A percentile compares a stretch with the other conserved stretches of the same genome.
Conservation (phyloP, 1,284 basidiomycete genomes). For the Taiwanofungus camphoratus region DNA sequence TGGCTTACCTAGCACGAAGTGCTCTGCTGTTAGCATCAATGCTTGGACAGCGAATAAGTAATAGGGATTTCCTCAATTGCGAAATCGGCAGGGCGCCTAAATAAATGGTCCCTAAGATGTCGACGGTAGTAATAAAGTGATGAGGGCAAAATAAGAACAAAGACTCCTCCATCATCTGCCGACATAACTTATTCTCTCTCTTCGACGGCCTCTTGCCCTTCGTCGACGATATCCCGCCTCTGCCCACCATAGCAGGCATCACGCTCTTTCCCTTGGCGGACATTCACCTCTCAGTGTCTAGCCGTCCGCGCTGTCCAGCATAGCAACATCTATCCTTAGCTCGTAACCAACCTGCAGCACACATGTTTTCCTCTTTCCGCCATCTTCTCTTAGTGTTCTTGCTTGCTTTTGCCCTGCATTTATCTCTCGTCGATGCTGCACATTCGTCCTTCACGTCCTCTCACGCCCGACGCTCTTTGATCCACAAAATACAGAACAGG, state of each 20-base stretch:
- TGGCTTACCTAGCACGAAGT: no score
- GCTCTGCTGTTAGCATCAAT: no score
- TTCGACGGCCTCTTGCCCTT: constrained; percentile 9
- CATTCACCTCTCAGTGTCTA: constrained; percentile 14
- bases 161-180: constrained; percentile 2
- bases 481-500: constrained; percentile 9
- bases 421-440: constrained; percentile 16
- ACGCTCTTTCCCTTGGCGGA: constrained; percentile 22
- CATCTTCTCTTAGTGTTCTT: constrained; percentile 17
- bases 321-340: constrained; percentile 3
- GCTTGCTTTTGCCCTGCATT: constrained; percentile 15
- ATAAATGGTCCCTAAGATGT: no score
- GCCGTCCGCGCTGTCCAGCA: constrained; percentile 25
- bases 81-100: no score
- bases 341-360: constrained; percentile 9
- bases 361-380: constrained; percentile 13
- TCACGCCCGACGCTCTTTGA: constrained; percentile 21
- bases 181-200: constrained; percentile 12
- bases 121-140: background rate
- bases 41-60: no score
- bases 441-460: constrained; percentile 20
- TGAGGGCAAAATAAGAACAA: constrained; percentile 12
- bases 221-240: constrained; percentile 10
- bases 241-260: constrained; percentile 24
- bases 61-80: no score